Evolutionary conservation across 2,329 filamentous ascomycete species (phyloP), one percentile per base, ranked within the genome.

Genomic region (Diaporthe citriasiana): DNA sequence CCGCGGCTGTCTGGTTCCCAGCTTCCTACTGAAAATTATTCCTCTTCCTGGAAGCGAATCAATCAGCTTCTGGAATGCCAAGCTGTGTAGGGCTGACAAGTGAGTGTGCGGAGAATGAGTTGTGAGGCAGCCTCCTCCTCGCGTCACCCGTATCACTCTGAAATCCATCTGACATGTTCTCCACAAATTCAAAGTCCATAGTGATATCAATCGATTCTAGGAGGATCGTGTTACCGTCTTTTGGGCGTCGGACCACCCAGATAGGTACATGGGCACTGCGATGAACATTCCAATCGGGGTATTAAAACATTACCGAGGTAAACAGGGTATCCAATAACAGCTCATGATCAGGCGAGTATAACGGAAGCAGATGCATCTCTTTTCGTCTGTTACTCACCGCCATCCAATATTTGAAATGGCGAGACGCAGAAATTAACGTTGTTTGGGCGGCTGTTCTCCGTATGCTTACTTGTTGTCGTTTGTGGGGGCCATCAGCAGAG

Each of bases 1-100:
- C 25, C 17, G 40, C 27, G 40, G 15, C 22, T 19, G 25, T 63
- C 9, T 63, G 59, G 7, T 63, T 30, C 25, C 33, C 17, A 33
- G 40, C 40, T n/a, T 63, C 59, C 40, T 25, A 4, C 17, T 42
- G 40, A 22, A 47, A 15, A 33, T 25, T 63, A n/a, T 47, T 33
- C n/a, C 40, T 47, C 40, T 33, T 33, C 27, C 40, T 10, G 40
- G 59, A 63, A 22, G 17, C 25, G 25, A 30, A 63, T 47, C 59
- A 45, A 45, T 63, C 59, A 63, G 59, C 40, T 47, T 40, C 40
- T 47, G 19, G 25, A 13, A 33, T 33, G 59, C 59, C 59, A 40
- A 63, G 40, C 9, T 15, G 12, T 4, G 6, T 47, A 47, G 25
- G 40, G 56, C 56, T 60, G 56, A 60, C 40, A 47, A n/a, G n/a